A percentile compares a stretch with the other conserved stretches of the same genome.
Evolutionary conservation across 331 rosid genomes (phyloP).

Genomic region (Arachis monticola): DNA sequence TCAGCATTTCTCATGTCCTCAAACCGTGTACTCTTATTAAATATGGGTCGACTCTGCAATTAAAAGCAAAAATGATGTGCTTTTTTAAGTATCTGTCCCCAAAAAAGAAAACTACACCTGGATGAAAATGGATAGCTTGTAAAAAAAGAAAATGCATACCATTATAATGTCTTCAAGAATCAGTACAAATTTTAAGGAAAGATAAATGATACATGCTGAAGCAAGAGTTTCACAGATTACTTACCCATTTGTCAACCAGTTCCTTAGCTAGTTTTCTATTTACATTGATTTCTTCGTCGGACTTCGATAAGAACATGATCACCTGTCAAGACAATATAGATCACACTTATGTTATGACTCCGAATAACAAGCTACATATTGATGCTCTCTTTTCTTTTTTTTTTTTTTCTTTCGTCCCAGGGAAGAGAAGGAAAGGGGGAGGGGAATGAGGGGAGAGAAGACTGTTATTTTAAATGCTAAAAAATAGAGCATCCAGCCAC

Average conservation of each 20-base stretch:
- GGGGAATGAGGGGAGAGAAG: no score
- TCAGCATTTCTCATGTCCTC: constrained; percentile 88
- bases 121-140: not conserved
- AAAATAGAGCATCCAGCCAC: constrained; percentile 4
- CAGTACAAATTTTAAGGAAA: not conserved
- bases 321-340: constrained; percentile 58
- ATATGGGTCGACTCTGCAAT: constrained; percentile 92
- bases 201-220: constrained; percentile 3
- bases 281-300: constrained; percentile 86
- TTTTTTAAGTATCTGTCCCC: not conserved
- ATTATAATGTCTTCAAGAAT: constrained; percentile 2
- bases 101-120: not conserved
- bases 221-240: constrained; percentile 18
- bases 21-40: constrained; percentile 93
- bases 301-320: constrained; percentile 91
- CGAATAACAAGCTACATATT: constrained; percentile 3
- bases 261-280: constrained; percentile 92
- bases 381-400: not conserved
- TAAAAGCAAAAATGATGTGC: constrained; percentile 9
- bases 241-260: constrained; percentile 96
- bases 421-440: no score
- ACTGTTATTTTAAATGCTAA: not conserved
- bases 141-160: not conserved
- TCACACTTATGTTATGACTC: constrained; percentile 29
- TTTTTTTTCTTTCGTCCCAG: no score